Conservation (phyloP, 495 filamentous ascomycete genomes). For the Lasiosphaeris hirsuta region DNA sequence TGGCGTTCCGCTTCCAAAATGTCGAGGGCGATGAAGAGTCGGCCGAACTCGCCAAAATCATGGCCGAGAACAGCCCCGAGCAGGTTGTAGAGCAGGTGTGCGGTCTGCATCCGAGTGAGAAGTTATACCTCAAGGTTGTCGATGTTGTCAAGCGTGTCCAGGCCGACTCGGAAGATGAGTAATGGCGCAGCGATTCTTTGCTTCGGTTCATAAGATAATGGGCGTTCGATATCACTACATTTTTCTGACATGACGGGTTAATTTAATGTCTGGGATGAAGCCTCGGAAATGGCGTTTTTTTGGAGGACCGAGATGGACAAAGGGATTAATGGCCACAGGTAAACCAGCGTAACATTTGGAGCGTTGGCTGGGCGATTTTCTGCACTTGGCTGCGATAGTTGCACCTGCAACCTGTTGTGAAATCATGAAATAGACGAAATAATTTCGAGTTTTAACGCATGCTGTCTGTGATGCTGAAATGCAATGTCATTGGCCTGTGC, state of each 20-base stretch:
- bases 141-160: conserved; percentile 78
- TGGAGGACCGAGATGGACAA: neutral
- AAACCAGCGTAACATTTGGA: neutral
- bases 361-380: too few species aligned
- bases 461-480: too few species aligned
- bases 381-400: too few species aligned
- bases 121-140: conserved; percentile 67
- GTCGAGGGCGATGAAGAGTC: conserved; percentile 87
- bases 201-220: neutral
- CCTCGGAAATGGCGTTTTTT: conserved; percentile 2
- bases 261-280: too few species aligned
- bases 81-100: conserved; percentile 69
- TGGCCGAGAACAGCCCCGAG: conserved; percentile 64
- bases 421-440: too few species aligned
- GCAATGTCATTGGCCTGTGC: neutral
- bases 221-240: too few species aligned
- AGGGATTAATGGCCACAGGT: neutral
- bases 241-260: too few species aligned
- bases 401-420: too few species aligned
- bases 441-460: too few species aligned
- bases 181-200: neutral
- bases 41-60: conserved; percentile 73
- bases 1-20: conserved; percentile 89
- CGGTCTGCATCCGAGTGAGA: conserved; percentile 67
- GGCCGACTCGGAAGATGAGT: conserved; percentile 45